These are phyloP conservation scores for Yarrowia sp. DNA, from an alignment of 805 yeast species.

Conservation along the genomic window DNA sequence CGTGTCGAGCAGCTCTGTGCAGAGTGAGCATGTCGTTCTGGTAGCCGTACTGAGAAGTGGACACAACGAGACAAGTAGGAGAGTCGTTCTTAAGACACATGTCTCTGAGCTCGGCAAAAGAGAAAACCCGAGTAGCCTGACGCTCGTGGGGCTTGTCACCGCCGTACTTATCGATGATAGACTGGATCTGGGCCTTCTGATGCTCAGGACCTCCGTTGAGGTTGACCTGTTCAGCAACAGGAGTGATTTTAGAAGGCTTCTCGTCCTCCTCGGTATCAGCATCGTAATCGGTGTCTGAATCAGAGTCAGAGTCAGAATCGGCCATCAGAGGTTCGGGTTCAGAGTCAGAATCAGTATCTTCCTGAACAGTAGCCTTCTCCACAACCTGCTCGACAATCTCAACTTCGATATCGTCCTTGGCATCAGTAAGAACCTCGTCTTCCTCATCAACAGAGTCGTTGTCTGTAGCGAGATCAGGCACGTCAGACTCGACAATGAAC, in stretches of 20 bases:
- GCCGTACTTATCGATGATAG: conserved; percentile 7
- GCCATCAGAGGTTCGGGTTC: conserved; percentile 22
- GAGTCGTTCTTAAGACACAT: conserved; percentile 2
- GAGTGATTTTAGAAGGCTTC: conserved; percentile 21
- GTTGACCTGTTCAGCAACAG: conserved; percentile 1
- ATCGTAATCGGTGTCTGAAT: conserved; percentile 10
- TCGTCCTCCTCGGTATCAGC: conserved; percentile 17
- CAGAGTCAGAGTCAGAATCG: background rate
- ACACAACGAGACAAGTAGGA: conserved; percentile 1
- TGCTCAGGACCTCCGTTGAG: conserved; percentile 12
- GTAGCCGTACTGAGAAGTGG: conserved; percentile 16
- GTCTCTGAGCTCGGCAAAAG: conserved; percentile 12
- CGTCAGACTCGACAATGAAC: background rate
- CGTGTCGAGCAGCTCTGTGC: conserved; percentile 10
- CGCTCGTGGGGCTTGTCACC: background rate
- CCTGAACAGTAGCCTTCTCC: background rate
- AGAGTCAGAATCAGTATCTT: background rate
- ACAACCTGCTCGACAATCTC: conserved; percentile 8
- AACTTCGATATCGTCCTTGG: conserved; percentile 18
- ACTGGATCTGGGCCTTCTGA: conserved; percentile 21
- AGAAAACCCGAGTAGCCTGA: conserved; percentile 5
- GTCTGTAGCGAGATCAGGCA: conserved; percentile 13
- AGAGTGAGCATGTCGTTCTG: conserved; percentile 1
- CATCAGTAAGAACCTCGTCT: conserved; percentile 18
- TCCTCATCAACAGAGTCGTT: conserved; percentile 17